These are phyloP conservation scores for Panaeolus papilionaceus DNA, from an alignment of 768 basidiomycete species.

Conservation along the genomic window DNA sequence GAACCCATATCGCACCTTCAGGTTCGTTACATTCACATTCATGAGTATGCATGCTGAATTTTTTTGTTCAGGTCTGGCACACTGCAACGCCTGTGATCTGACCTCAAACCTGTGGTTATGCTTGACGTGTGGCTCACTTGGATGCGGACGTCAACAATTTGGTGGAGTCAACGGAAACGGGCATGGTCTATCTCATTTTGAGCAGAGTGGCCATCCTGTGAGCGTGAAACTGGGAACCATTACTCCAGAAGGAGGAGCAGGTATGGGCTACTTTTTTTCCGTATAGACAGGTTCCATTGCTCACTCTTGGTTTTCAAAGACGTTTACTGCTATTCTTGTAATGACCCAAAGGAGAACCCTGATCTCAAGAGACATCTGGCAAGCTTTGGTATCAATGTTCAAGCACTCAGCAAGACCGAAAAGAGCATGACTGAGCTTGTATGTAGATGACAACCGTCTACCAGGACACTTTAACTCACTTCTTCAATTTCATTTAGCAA, in stretches of 20 bases:
- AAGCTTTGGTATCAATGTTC: slow-evolving; percentile 88
- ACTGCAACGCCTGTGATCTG: slow-evolving; percentile 84
- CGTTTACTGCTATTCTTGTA: slow-evolving; percentile 91
- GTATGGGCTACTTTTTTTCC: slow-evolving; percentile 46
- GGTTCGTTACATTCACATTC: slow-evolving; percentile 42
- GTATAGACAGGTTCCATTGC: background rate
- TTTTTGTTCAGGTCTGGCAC: slow-evolving; percentile 65
- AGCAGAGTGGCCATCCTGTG: slow-evolving; percentile 74
- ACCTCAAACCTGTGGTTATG: slow-evolving; percentile 97
- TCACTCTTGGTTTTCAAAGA: slow-evolving; percentile 50
- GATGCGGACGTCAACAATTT: slow-evolving; percentile 87
- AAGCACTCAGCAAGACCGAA: slow-evolving; percentile 86
- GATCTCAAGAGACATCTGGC: slow-evolving; percentile 75
- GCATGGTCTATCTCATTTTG: slow-evolving; percentile 83
- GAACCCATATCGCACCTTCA: slow-evolving; percentile 52
- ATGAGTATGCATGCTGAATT: background rate
- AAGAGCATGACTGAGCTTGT: slow-evolving; percentile 97
- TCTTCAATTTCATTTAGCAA: slow-evolving; percentile 58
- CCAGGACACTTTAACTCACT: background rate
- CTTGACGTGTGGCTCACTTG: slow-evolving; percentile 86
- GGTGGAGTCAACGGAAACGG: slow-evolving; percentile 88
- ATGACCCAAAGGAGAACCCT: slow-evolving; percentile 83
- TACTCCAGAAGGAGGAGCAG: slow-evolving; percentile 91
- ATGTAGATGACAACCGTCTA: slow-evolving; percentile 24
- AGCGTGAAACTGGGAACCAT: slow-evolving; percentile 97